Conservation (phyloP, 306 rosid species). For the Medicago ruthenica region DNA sequence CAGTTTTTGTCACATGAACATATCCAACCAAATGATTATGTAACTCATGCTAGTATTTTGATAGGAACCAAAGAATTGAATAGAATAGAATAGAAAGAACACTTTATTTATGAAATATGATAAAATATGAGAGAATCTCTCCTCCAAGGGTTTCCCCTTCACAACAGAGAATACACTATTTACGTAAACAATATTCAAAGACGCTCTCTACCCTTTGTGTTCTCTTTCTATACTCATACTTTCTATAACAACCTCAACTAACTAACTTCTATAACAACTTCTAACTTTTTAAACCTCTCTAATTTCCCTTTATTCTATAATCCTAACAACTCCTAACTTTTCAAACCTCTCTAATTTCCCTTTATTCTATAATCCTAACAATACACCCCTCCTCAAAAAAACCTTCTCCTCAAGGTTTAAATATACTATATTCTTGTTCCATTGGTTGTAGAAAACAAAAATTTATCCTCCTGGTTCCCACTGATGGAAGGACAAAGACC, state of each 20-base stretch:
- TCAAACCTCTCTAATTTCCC: neutral
- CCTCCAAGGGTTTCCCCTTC: neutral
- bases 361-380: no score
- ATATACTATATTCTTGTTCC: no score
- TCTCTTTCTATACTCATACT: neutral
- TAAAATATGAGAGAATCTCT: neutral
- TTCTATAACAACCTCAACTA: neutral
- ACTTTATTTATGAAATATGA: neutral
- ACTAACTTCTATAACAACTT: neutral
- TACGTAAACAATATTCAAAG: neutral
- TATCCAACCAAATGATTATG: conserved; percentile 4
- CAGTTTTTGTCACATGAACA: conserved; percentile 9
- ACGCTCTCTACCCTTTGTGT: neutral
- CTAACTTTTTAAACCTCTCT: neutral
- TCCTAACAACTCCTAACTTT: neutral
- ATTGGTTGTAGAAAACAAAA: no score
- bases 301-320: no score
- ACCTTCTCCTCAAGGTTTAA: no score
- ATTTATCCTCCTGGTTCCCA: no score
- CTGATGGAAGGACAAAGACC: no score
- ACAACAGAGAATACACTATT: neutral
- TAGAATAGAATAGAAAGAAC: neutral
- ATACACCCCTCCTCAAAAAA: neutral
- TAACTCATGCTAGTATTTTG: conserved; percentile 22
- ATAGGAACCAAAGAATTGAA: neutral